Conservation (phyloP, 1,284 basidiomycete species). For the Ganoderma meredithae region DNA sequence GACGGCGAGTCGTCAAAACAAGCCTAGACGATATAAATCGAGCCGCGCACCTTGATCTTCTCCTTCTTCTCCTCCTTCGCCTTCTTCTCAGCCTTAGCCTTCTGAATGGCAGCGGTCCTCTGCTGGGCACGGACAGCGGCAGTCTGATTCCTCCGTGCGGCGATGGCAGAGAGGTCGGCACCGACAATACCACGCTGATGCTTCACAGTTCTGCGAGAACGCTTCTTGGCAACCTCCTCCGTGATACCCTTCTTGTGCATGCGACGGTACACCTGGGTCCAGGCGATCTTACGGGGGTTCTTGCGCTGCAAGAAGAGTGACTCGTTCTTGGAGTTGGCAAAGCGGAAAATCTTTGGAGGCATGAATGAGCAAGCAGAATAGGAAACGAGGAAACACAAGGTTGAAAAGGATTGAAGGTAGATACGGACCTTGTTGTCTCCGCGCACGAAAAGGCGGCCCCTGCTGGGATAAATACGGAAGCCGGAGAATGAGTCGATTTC, state of each 20-base stretch:
- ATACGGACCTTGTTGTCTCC: conserved; percentile 92
- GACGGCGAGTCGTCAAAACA: neutral
- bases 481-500: conserved; percentile 97
- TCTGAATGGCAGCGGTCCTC: conserved; percentile 86
- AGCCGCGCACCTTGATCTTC: conserved; percentile 69
- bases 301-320: conserved; percentile 99
- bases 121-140: conserved; percentile 85
- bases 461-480: conserved; percentile 95
- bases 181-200: conserved; percentile 99
- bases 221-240: conserved; percentile 99
- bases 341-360: conserved; percentile 86
- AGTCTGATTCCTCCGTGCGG: conserved; percentile 92
- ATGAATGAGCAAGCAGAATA: conserved; percentile 1
- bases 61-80: conserved; percentile 94
- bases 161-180: conserved; percentile 91
- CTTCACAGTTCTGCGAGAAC: conserved; percentile 96
- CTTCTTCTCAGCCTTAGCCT: conserved; percentile 96
- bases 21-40: neutral
- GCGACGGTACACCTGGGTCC: conserved; percentile 96
- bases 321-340: conserved; percentile 88
- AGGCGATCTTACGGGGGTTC: conserved; percentile 99
- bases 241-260: conserved; percentile 99
- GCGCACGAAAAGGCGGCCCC: conserved; percentile 95
- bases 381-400: neutral
- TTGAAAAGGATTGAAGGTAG: neutral